phyloP scores from a whole-genome alignment of 2,329 filamentous ascomycete species.

The Hypocrella siamensis region DNA sequence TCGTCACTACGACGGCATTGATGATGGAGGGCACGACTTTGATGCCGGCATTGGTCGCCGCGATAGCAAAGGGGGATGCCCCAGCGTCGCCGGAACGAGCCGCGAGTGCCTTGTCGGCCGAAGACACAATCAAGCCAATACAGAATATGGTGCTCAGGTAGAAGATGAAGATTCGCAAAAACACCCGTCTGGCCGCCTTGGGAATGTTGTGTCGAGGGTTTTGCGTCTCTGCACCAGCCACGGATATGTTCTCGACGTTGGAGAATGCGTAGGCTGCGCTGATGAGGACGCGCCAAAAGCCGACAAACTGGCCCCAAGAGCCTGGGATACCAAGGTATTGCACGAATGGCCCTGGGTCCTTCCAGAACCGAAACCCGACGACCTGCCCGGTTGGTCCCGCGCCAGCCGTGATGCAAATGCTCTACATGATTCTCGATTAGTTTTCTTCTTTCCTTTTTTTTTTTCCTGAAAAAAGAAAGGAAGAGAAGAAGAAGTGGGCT shows the following conservation, averaged over 20 bases:
- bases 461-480: background rate
- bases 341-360: conserved; percentile 36
- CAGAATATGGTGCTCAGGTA: conserved; percentile 36
- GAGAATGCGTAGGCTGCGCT: conserved; percentile 29
- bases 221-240: conserved; percentile 27
- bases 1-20: conserved; percentile 28
- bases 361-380: conserved; percentile 46
- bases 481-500: background rate
- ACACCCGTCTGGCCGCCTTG: conserved; percentile 34
- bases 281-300: conserved; percentile 16
- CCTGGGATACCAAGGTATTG: conserved; percentile 31
- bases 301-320: conserved; percentile 33
- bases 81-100: conserved; percentile 21
- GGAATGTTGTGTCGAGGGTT: conserved; percentile 33
- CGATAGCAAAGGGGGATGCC: conserved; percentile 33
- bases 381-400: conserved; percentile 27
- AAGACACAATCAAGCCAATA: conserved; percentile 32
- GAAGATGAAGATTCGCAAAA: conserved; percentile 37
- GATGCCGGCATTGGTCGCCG: conserved; percentile 33
- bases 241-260: conserved; percentile 34
- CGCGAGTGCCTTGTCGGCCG: conserved; percentile 16
- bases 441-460: too few relatives aligned
- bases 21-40: conserved; percentile 33
- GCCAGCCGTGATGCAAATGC: conserved; percentile 4
- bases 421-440: too few relatives aligned